Percentiles rank a stretch among this genome's conserved stretches.
These are phyloP conservation scores for Orbilia brochopaga DNA, from an alignment of 2,329 filamentous ascomycete species.

Conservation along the genomic window DNA sequence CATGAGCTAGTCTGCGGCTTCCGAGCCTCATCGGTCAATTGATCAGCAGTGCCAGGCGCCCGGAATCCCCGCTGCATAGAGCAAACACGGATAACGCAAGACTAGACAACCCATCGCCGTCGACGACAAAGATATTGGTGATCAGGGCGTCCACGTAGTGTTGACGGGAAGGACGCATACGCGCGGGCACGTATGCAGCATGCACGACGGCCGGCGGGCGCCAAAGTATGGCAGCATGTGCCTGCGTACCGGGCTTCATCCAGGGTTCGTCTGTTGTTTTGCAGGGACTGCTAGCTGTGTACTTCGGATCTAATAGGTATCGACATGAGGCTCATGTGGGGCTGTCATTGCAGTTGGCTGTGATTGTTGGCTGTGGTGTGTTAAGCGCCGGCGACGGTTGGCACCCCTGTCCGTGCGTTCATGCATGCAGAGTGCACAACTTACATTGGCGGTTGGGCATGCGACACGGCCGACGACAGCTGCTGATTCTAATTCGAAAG, in stretches of 20 bases:
- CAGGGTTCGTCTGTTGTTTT: not conserved
- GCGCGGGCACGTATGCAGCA: not conserved
- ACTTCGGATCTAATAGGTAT: not conserved
- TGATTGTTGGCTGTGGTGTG: too few relatives aligned
- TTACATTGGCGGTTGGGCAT: not conserved
- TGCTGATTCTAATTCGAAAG: too few relatives aligned
- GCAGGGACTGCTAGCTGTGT: too few relatives aligned
- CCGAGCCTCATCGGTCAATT: too few relatives aligned
- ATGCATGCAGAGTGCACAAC: not conserved
- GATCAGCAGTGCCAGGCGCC: not conserved
- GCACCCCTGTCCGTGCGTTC: not conserved
- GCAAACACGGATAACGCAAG: not conserved
- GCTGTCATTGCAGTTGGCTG: too few relatives aligned
- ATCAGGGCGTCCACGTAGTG: slow-evolving; percentile 1
- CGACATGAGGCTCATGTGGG: slow-evolving; percentile 1
- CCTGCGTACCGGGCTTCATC: not conserved
- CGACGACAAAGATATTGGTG: not conserved
- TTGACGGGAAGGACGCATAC: not conserved
- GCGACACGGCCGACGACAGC: not conserved
- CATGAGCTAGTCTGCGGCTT: too few relatives aligned
- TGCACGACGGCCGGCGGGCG: too few relatives aligned
- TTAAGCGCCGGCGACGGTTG: slow-evolving; percentile 1
- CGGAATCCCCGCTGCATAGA: not conserved
- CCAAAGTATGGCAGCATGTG: not conserved
- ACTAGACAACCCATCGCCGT: not conserved